Percentiles rank a stretch among this genome's conserved stretches.
Evolutionary conservation across 1,139 yeast species (phyloP).

Genomic region (Nakaseomyces uthaithaninus): DNA sequence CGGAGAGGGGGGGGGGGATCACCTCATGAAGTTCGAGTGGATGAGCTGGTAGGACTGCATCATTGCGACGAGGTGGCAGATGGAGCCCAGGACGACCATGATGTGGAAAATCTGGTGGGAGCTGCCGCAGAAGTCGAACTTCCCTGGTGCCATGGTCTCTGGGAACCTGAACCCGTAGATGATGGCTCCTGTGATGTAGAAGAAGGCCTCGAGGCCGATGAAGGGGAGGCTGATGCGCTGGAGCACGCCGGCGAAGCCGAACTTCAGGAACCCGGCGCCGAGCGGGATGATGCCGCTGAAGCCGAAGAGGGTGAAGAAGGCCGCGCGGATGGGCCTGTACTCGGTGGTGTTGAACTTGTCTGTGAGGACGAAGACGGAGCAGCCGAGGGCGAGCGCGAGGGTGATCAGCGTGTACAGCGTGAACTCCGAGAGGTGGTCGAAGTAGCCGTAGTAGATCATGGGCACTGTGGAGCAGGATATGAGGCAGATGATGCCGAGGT

Average conservation of each 20-base stretch:
- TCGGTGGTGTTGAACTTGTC: conserved; percentile 57
- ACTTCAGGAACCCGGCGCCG: conserved; percentile 40
- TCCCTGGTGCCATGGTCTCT: conserved; percentile 62
- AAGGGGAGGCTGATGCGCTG: conserved; percentile 49
- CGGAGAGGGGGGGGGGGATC: no score
- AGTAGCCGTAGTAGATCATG: conserved; percentile 57
- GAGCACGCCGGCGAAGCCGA: conserved; percentile 41
- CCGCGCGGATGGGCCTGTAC: conserved; percentile 70
- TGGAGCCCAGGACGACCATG: conserved; percentile 73
- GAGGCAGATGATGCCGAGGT: conserved; percentile 74
- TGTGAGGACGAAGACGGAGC: conserved; percentile 58
- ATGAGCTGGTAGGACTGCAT: conserved; percentile 32
- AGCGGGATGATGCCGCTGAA: conserved; percentile 75
- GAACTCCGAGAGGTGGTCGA: conserved; percentile 42
- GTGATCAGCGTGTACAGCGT: conserved; percentile 44
- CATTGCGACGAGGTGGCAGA: conserved; percentile 65
- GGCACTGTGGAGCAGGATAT: conserved; percentile 73
- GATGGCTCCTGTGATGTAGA: conserved; percentile 70
- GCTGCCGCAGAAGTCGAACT: conserved; percentile 64
- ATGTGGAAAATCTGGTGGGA: conserved; percentile 87
- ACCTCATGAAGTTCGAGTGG: conserved; percentile 17
- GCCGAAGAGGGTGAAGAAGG: conserved; percentile 74
- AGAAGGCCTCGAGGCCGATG: conserved; percentile 58
- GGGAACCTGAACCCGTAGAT: conserved; percentile 76
- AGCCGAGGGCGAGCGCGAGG: conserved; percentile 47